Evolutionary conservation across 306 rosid genomes (phyloP).

Genomic region (Dryas drummondii): DNA sequence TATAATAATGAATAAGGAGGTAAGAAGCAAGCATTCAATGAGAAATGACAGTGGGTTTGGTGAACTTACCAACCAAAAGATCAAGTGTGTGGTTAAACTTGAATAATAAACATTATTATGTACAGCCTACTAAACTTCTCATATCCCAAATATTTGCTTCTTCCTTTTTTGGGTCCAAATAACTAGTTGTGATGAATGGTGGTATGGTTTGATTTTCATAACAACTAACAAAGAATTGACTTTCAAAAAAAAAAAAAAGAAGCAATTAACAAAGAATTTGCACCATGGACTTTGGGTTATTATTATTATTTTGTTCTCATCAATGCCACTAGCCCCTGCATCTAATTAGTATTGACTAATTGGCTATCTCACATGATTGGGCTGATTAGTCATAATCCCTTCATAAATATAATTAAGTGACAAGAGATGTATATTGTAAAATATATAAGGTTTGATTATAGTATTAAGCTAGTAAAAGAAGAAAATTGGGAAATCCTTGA

Average conservation of each 20-base stretch:
- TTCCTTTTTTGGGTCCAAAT: background rate
- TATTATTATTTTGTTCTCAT: background rate
- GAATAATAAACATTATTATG: background rate
- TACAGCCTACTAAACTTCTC: background rate
- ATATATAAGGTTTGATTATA: background rate
- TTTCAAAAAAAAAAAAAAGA: too few relatives aligned
- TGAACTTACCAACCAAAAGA: conserved; percentile 5
- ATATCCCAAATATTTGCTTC: background rate
- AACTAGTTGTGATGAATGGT: background rate
- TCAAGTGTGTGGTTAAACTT: background rate
- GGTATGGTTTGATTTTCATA: too few relatives aligned
- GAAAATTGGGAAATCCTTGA: background rate
- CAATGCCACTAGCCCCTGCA: background rate
- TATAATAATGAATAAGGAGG: background rate
- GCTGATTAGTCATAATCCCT: background rate
- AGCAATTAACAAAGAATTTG: rapidly evolving
- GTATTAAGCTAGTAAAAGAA: background rate
- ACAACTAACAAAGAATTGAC: too few relatives aligned
- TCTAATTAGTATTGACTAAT: background rate
- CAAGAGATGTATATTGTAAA: background rate
- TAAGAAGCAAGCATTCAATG: conserved; percentile 8
- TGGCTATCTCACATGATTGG: conserved; percentile 6
- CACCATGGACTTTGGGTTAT: background rate
- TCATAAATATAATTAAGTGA: background rate
- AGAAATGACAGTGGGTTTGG: conserved; percentile 6